These are phyloP conservation scores for Globisporangium heterothallicum DNA, from an alignment of 352 stramenopile species.

Conservation along the genomic window DNA sequence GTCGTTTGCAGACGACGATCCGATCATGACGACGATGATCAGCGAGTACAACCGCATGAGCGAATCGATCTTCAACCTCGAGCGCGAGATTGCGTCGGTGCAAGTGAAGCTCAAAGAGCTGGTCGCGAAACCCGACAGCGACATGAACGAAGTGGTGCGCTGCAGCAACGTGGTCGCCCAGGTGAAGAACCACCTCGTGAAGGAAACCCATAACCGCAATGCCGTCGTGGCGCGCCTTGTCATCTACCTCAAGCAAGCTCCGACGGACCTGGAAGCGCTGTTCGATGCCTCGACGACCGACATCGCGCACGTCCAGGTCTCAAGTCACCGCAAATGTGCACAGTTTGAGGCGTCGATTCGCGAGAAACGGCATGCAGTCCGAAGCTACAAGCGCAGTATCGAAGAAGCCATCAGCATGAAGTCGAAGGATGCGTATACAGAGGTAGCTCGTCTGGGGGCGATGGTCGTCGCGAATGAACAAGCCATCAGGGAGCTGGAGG, in stretches of 20 bases:
- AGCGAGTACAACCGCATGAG: slow-evolving; percentile 54
- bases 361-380: slow-evolving; percentile 25
- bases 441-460: slow-evolving; percentile 45
- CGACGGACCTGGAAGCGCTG: slow-evolving; percentile 31
- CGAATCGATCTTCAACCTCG: slow-evolving; percentile 33
- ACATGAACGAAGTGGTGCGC: slow-evolving; percentile 31
- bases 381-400: slow-evolving; percentile 40
- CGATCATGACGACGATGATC: slow-evolving; percentile 46
- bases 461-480: slow-evolving; percentile 38
- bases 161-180: slow-evolving; percentile 8
- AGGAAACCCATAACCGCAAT: slow-evolving; percentile 36
- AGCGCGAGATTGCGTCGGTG: slow-evolving; percentile 27
- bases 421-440: slow-evolving; percentile 34
- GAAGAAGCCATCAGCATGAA: slow-evolving; percentile 58
- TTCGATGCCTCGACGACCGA: slow-evolving; percentile 27
- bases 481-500: slow-evolving; percentile 36
- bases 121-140: slow-evolving; percentile 16
- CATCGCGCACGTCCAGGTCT: slow-evolving; percentile 37
- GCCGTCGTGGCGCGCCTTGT: slow-evolving; percentile 38
- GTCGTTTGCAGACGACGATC: slow-evolving; percentile 36
- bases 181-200: slow-evolving; percentile 9
- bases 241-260: slow-evolving; percentile 40
- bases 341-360: slow-evolving; percentile 35
- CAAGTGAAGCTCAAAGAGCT: slow-evolving; percentile 34
- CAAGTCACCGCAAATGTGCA: slow-evolving; percentile 47